Conservation (phyloP, 2,329 filamentous ascomycete species). For the Seiridium cupressi region DNA sequence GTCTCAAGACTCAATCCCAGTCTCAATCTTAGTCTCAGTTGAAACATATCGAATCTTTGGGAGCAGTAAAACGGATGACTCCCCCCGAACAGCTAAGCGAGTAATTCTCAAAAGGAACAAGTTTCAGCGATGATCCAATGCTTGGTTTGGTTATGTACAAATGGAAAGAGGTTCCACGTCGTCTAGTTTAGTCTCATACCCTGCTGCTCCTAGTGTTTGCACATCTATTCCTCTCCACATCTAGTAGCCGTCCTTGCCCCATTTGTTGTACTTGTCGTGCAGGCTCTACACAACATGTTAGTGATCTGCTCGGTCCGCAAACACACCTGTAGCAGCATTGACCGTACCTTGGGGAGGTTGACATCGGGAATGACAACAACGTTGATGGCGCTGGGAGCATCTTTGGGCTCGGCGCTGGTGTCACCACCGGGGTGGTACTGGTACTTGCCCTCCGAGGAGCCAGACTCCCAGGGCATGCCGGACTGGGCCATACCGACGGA, state of each 20-base stretch:
- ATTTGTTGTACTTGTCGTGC: conserved; percentile 99
- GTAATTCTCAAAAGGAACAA: not conserved
- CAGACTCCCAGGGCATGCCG: conserved; percentile 90
- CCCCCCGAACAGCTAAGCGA: not conserved
- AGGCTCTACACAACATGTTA: conserved; percentile 60
- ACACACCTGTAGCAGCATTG: too few species aligned
- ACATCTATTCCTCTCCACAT: not conserved
- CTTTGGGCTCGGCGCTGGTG: conserved; percentile 69
- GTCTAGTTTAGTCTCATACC: conserved; percentile 3
- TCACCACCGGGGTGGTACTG: conserved; percentile 87
- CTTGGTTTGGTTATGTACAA: conserved; percentile 8
- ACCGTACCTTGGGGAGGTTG: conserved; percentile 76
- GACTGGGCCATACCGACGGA: conserved; percentile 70
- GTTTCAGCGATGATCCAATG: not conserved
- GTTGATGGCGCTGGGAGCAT: conserved; percentile 94
- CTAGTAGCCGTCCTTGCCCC: conserved; percentile 93
- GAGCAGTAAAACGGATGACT: too few species aligned
- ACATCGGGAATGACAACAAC: conserved; percentile 92
- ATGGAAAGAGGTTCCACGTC: not conserved
- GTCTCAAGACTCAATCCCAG: too few species aligned
- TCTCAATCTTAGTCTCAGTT: too few species aligned
- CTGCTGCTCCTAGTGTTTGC: not conserved
- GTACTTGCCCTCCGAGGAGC: conserved; percentile 63
- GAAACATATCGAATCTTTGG: too few species aligned
- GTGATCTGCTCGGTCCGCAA: not conserved